Percentiles rank a stretch among this genome's conserved stretches.
Evolutionary conservation across 495 filamentous ascomycete species (phyloP).

Genomic region (Aspergillus sclerotiicarbonarius): DNA sequence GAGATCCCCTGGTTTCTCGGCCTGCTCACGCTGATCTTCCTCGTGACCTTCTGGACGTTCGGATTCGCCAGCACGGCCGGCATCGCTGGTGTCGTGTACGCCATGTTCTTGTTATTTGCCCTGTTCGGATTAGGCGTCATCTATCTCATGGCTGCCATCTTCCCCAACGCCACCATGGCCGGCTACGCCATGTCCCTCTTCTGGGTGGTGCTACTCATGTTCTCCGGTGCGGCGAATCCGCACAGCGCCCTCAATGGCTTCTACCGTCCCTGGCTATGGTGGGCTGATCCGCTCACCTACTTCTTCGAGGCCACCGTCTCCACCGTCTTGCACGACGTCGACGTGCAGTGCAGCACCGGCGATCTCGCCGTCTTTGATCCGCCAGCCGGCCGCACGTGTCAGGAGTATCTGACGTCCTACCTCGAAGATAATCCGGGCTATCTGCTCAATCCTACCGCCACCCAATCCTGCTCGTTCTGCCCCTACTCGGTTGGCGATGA

Average conservation of each 20-base stretch:
- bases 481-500: neutral
- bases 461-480: neutral
- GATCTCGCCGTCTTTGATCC: neutral
- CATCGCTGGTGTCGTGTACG: slow-evolving; percentile 6
- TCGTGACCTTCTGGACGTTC: slow-evolving; percentile 5
- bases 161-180: slow-evolving; percentile 7
- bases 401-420: neutral
- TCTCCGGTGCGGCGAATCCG: neutral
- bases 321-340: neutral
- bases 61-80: neutral
- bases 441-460: neutral
- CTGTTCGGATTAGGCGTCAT: neutral
- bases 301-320: neutral
- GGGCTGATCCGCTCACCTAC: slow-evolving; percentile 4
- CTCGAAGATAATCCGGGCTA: neutral
- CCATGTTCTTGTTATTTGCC: neutral
- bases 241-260: neutral
- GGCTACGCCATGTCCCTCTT: slow-evolving; percentile 5
- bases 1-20: slow-evolving; percentile 1
- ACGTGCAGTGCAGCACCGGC: neutral
- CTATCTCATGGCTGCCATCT: neutral
- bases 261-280: slow-evolving; percentile 9
- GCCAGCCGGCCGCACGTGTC: neutral
- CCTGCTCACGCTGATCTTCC: neutral
- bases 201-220: slow-evolving; percentile 7